Evolutionary conservation across 2,329 filamentous ascomycete species (phyloP).

Genomic region (Sporothrix variecibatus): DNA sequence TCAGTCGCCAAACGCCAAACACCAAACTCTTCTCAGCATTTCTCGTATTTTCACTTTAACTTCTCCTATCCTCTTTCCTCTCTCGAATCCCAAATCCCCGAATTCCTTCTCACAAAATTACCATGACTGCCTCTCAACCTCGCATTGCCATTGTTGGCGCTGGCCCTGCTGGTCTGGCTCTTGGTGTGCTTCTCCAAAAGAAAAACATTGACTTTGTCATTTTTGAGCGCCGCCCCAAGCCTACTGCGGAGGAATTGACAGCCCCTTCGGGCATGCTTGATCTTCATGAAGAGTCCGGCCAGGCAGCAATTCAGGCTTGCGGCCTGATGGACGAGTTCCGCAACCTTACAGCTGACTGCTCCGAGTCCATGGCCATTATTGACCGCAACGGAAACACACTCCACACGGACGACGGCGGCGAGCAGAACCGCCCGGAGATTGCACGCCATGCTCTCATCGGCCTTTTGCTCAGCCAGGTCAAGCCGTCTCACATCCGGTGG

Average conservation of each 20-base stretch:
- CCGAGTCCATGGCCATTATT: background rate
- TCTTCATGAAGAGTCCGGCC: conserved; percentile 49
- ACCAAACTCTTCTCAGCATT: background rate
- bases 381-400: background rate
- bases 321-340: background rate
- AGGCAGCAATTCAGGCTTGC: conserved; percentile 41
- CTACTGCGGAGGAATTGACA: conserved; percentile 34
- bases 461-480: background rate
- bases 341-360: background rate
- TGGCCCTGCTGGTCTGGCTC: conserved; percentile 50
- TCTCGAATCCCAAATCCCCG: background rate
- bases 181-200: conserved; percentile 49
- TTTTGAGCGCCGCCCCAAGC: conserved; percentile 40
- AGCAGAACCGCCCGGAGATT: background rate
- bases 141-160: conserved; percentile 50
- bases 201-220: conserved; percentile 40
- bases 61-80: background rate
- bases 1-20: background rate
- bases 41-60: background rate
- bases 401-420: background rate
- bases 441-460: background rate
- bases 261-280: conserved; percentile 49
- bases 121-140: conserved; percentile 7
- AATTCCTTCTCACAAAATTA: background rate
- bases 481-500: background rate